Evolutionary conservation across 2,329 filamentous ascomycete genomes (phyloP), one percentile per base, ranked within the genome.

Genomic region (Tolypocladium tropicale): DNA sequence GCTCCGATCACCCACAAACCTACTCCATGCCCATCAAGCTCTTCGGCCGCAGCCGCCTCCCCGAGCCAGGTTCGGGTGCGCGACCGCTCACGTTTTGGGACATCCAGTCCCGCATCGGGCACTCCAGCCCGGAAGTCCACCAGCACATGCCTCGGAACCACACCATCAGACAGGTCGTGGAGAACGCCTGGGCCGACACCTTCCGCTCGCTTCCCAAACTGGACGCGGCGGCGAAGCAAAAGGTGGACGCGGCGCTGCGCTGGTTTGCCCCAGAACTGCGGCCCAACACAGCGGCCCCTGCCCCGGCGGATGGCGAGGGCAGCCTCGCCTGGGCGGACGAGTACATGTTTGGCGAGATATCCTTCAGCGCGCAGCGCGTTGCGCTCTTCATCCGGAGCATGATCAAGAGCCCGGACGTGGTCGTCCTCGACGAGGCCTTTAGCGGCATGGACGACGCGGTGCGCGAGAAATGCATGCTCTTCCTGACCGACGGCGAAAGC

Each of bases 111-210:
- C 85, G 89, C 28, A 89, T 99, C 61, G 94, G 94, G 12, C 92
- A 97, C 69, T 94, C 91, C 0, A 95, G 90, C 59, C 94, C 94
- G 0, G 94, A 97, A 68, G 88, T 97, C 5, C 92, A 97, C 65
- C 86, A 90, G 54, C 91, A 95, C 70, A 96, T 97, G 74, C 93
- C 94, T 0, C 85, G 86, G 52, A 77, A 81, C 37, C 76, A 96
- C 51, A 86, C 85, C 0, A 74, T 96, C 11, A 82, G 90, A 2
- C 79, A 86, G 53, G 81, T 90, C 0, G 69, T 99, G 0, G 90
- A 94, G 67, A 93, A 86, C 53, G 91, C 93, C 0, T 97, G 90
- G 86, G 87, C 91, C 1, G 89, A 95, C 57, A 96, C 94, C 0
- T 95, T 95, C 62, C 78, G 88, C 18, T 79, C 84, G 1, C 83